Percentiles rank a stretch among this genome's conserved stretches.
phyloP scores from a whole-genome alignment of 176 grass and related monocot genomes.

The Puccinellia tenuiflora region DNA sequence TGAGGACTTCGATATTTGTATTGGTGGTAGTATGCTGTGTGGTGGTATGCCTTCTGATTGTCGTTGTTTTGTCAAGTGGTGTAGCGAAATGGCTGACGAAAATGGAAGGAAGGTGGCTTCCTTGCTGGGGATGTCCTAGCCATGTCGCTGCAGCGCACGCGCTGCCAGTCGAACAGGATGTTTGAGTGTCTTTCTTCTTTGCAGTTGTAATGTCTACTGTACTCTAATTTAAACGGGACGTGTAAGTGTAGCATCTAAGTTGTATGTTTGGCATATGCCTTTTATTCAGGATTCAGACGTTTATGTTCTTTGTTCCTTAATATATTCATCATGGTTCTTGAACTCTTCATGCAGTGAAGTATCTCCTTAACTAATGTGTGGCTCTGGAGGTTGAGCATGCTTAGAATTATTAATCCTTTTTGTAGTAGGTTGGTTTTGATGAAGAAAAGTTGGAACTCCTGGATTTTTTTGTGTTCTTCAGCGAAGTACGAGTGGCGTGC shows the following conservation, averaged over 20 bases:
- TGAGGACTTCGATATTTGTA: conserved; percentile 36
- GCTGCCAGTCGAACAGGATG: not conserved
- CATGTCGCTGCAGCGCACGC: not conserved
- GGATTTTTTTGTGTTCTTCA: not conserved
- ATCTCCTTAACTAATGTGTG: not conserved
- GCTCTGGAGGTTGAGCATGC: not conserved
- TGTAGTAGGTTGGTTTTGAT: not conserved
- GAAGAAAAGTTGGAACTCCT: not conserved
- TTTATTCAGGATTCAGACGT: not conserved
- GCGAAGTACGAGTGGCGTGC: not conserved
- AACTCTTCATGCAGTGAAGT: not conserved
- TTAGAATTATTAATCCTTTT: not conserved
- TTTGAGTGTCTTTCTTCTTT: not conserved
- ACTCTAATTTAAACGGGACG: not conserved
- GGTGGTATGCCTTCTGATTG: conserved; percentile 14
- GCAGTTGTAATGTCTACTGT: not conserved
- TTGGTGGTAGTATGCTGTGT: conserved; percentile 26
- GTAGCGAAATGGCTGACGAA: not conserved
- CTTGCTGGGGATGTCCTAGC: not conserved
- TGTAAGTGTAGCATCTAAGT: not conserved
- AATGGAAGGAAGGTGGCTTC: not conserved
- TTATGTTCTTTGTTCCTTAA: not conserved
- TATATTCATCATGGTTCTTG: not conserved
- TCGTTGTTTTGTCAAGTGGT: not conserved
- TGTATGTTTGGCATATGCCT: not conserved